Base-by-base conservation (phyloP, 2,329 filamentous ascomycete species). In the Monascus ruber region DNA sequence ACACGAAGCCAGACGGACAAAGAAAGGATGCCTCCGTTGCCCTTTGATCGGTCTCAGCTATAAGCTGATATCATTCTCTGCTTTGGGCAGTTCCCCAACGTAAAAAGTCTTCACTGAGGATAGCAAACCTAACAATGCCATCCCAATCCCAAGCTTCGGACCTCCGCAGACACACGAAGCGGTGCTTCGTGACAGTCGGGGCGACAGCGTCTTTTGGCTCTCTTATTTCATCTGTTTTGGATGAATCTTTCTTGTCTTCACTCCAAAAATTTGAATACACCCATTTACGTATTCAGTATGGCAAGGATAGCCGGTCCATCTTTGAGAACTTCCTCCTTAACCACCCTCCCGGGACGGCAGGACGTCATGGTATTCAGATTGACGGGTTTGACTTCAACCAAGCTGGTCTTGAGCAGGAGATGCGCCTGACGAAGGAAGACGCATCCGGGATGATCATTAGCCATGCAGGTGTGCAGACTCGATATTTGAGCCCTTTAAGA, bases 141-240 rank as follows among this genome's bases (percentile, higher is more conserved):
- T 41, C 37, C 35, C 40, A 40, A 11, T 17, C 11, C 39, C 6
- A 33, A 41, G n/a, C 11, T 36, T 26, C 11, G 25, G 34, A 10
- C 1, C 17, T 11, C 24, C 36, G 38, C 38, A 17, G 17, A 17
- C 17, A 43, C 8, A 55, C 47, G 36, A 70, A 68, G 47, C 35
- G 64, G 38, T 91, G 85, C 58, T 84, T 98, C 48, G 81, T 95
- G 40, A 96, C 91, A 0, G 83, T 94, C 26, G 91, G 91, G 41
- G 89, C 91, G 5, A 98, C 89, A 0, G 87, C 88, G 10, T 76
- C 82, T 17, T 98, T 98, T 63, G 70, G 73, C 38, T 62, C 71
- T 5, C 74, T 98, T 2, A 73, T 94, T 40, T 64, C 72, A 33
- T 75, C 81, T 27, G 74, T 81, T 7, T 66, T 93, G 5, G 65